Evolutionary conservation across 1,139 yeast genomes (phyloP).

Genomic region (Spencermartinsiella ligniputridi): DNA sequence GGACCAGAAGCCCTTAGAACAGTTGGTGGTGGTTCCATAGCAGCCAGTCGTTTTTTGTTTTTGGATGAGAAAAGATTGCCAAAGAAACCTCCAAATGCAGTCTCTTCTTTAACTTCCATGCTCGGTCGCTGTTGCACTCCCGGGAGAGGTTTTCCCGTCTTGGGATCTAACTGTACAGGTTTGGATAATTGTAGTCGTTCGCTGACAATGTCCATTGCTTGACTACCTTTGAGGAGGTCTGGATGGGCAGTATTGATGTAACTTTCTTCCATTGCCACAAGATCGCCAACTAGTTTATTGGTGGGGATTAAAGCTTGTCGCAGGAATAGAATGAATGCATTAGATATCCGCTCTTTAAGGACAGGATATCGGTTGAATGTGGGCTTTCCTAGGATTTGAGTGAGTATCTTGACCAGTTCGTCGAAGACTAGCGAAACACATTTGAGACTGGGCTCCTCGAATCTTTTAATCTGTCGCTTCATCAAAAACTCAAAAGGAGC

Average conservation of each 20-base stretch:
- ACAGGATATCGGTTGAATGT: slow-evolving; percentile 84
- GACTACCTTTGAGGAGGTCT: slow-evolving; percentile 87
- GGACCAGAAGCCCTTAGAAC: slow-evolving; percentile 90
- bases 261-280: slow-evolving; percentile 81
- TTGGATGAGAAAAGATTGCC: slow-evolving; percentile 93
- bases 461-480: slow-evolving; percentile 88
- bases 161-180: slow-evolving; percentile 82
- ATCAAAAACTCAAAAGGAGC: slow-evolving; percentile 95
- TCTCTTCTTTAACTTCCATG: slow-evolving; percentile 18
- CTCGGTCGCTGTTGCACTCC: slow-evolving; percentile 24
- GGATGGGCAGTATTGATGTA: slow-evolving; percentile 98
- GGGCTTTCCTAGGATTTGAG: slow-evolving; percentile 82
- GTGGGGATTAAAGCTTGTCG: slow-evolving; percentile 83
- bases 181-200: slow-evolving; percentile 80
- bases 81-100: slow-evolving; percentile 64
- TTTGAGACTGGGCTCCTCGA: slow-evolving; percentile 91
- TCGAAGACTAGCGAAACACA: slow-evolving; percentile 91
- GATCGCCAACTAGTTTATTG: slow-evolving; percentile 74
- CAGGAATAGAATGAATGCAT: slow-evolving; percentile 72
- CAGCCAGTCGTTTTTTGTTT: slow-evolving; percentile 87
- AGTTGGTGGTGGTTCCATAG: slow-evolving; percentile 97
- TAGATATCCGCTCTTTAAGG: slow-evolving; percentile 80
- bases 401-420: slow-evolving; percentile 85
- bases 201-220: slow-evolving; percentile 91
- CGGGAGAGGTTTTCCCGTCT: slow-evolving; percentile 66